Evolutionary conservation across 2,329 filamentous ascomycete genomes (phyloP).

Genomic region (Xylariales sp.): DNA sequence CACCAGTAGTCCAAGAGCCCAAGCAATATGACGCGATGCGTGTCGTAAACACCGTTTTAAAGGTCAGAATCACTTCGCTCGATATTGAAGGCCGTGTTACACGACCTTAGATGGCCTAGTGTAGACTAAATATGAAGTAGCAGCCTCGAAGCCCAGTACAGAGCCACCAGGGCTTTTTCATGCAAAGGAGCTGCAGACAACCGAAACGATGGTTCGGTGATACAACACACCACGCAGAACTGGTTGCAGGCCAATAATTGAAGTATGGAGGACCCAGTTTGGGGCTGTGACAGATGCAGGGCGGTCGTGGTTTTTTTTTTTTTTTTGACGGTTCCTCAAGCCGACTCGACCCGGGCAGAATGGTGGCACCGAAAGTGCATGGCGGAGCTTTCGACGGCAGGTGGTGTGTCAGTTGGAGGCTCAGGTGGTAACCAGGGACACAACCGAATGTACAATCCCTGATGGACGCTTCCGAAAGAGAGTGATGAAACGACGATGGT

Average conservation of each 20-base stretch:
- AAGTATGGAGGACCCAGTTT: constrained; percentile 1
- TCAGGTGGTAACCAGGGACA: constrained; percentile 13
- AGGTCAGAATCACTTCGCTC: constrained; percentile 4
- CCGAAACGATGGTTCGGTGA: constrained; percentile 41
- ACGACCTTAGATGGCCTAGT: constrained; percentile 11
- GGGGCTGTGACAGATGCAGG: constrained; percentile 9
- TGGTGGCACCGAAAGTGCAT: constrained; percentile 41
- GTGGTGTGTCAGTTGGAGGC: constrained; percentile 18
- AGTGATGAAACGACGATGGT: constrained; percentile 23
- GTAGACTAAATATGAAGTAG: constrained; percentile 15
- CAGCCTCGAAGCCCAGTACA: constrained; percentile 24
- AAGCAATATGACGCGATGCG: constrained; percentile 26
- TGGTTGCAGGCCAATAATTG: constrained; percentile 33
- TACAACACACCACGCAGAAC: constrained; percentile 36
- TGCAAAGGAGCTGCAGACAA: constrained; percentile 40
- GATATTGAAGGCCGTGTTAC: constrained; percentile 29
- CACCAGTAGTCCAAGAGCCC: constrained; percentile 19
- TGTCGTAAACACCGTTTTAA: constrained; percentile 13
- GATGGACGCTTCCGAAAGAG: constrained; percentile 13
- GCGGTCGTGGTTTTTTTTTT: neutral
- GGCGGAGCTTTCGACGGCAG: constrained; percentile 31
- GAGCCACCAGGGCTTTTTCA: constrained; percentile 35
- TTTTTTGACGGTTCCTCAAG: constrained; percentile 33
- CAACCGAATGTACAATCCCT: constrained; percentile 4
- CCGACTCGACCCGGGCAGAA: constrained; percentile 39